phyloP scores from a whole-genome alignment of 768 basidiomycete genomes.

The Phanerodontia chrysosporium region DNA sequence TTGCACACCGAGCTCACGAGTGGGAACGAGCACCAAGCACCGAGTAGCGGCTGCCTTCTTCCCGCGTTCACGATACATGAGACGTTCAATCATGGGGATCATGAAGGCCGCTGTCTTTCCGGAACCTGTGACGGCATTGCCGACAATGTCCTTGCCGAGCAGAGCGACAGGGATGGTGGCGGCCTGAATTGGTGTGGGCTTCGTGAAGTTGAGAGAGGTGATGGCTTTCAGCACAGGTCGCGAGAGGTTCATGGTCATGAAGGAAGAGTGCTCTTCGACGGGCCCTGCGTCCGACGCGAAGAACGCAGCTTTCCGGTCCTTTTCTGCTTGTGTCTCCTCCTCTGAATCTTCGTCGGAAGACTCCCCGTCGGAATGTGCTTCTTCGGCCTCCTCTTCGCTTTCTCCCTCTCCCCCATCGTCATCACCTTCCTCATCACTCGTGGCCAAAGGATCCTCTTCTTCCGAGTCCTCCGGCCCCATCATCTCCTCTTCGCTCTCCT shows the following conservation, averaged over 20 bases:
- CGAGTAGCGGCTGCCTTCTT: conserved; percentile 82
- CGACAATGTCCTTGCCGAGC: conserved; percentile 93
- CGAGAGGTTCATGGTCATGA: conserved; percentile 91
- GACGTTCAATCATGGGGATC: conserved; percentile 89
- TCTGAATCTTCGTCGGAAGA: conserved; percentile 67
- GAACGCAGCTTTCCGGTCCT: conserved; percentile 79
- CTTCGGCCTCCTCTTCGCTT: conserved; percentile 20
- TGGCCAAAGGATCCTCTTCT: conserved; percentile 33
- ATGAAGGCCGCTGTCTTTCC: conserved; percentile 98
- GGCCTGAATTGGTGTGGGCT: conserved; percentile 94
- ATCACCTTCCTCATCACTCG: conserved; percentile 38
- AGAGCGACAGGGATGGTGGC: conserved; percentile 92
- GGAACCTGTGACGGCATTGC: conserved; percentile 93
- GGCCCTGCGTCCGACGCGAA: conserved; percentile 58
- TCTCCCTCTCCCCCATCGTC: conserved; percentile 16
- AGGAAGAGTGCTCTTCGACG: conserved; percentile 64
- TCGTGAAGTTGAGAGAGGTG: conserved; percentile 72
- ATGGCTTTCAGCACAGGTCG: conserved; percentile 90
- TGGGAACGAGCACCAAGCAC: conserved; percentile 91
- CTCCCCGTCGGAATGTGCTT: conserved; percentile 34
- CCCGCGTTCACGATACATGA: conserved; percentile 88
- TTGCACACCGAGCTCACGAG: conserved; percentile 93
- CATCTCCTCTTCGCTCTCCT: conserved; percentile 30
- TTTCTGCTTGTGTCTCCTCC: conserved; percentile 51
- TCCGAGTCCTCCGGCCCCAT: conserved; percentile 10